Evolutionary conservation across 306 rosid species (phyloP), one percentile per base, ranked within the genome.

Genomic region (Cicer judaicum): DNA sequence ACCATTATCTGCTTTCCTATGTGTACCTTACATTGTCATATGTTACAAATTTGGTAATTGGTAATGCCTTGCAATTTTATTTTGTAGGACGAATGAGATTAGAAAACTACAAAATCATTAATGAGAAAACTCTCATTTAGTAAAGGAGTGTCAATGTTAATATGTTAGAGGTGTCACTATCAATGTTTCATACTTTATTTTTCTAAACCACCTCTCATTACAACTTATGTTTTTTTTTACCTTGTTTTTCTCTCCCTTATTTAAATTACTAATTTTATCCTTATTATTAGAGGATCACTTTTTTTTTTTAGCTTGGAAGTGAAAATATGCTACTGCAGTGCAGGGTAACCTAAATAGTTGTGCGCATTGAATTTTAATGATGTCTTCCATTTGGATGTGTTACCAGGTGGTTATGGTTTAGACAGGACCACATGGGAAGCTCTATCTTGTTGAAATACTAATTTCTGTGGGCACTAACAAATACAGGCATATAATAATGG

Each of bases 341-440:
- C 74, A 62, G 44, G 63, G 12, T 66, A 48, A 61, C 42, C 56
- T 63, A 61, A 47, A 50, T 73, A 56, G 84, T 84, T 88, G 89
- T 71, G 73, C 21, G 50, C 69, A 76, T 72, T 84, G 62, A 68
- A 49, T 73, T 47, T 70, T 70, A 67, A 77, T 73, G 76, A 75
- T 85, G 89, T 79, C 86, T 64, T 62, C 36, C 34, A 75, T 81
- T 16, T 44, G 72, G 8, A 53, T 53, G 16, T 62, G 36, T 46
- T 60, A 50, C 59, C 67, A 16, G 43, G 88, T 87, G 93, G 89
- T 55, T 4, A 44, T 79, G 70, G 70, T 81, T 83, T 75, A 74
- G 77, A 66, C 73, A 72, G 79, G 89, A 75, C 88, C 93, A 87
- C 93, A 55, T 76, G 78, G 87, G 77, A 79, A 84, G 61, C 73